phyloP scores from a whole-genome alignment of 805 yeast genomes.

The Barnettozyma wickerhamii region DNA sequence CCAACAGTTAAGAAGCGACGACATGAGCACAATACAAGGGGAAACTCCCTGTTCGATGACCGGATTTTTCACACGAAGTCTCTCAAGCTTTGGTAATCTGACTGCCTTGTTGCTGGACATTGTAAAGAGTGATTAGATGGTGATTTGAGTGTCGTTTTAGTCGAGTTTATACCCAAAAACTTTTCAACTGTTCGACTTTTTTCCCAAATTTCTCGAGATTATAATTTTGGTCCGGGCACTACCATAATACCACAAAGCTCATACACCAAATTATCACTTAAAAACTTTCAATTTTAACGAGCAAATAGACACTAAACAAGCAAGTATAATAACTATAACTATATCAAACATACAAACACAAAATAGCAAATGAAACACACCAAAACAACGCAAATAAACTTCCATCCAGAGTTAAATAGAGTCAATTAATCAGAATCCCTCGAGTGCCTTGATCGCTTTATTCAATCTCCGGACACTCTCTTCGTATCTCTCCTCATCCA shows the following conservation, averaged over 20 bases:
- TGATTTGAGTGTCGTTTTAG: no score
- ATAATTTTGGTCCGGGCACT: no score
- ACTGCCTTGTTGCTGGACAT: constrained; percentile 36
- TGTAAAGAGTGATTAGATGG: constrained; percentile 2
- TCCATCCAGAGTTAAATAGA: background rate
- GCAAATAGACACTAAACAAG: no score
- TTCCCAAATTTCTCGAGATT: no score
- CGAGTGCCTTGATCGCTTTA: constrained; percentile 79
- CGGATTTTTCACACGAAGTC: constrained; percentile 66
- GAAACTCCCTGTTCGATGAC: constrained; percentile 53
- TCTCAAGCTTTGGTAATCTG: constrained; percentile 70
- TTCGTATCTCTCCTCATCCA: constrained; percentile 74
- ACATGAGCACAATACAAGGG: constrained; percentile 77
- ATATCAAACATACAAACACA: background rate
- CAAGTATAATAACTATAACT: no score
- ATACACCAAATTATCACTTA: no score
- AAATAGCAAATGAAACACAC: background rate
- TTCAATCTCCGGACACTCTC: constrained; percentile 78
- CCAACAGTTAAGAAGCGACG: constrained; percentile 89
- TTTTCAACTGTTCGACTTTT: background rate
- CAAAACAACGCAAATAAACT: background rate
- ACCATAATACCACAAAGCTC: no score
- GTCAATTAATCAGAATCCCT: constrained; percentile 51
- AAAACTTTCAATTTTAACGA: no score
- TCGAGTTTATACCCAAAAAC: background rate